These are phyloP conservation scores for Alternaria brassicicola DNA, from an alignment of 2,329 filamentous ascomycete genomes.

Conservation along the genomic window DNA sequence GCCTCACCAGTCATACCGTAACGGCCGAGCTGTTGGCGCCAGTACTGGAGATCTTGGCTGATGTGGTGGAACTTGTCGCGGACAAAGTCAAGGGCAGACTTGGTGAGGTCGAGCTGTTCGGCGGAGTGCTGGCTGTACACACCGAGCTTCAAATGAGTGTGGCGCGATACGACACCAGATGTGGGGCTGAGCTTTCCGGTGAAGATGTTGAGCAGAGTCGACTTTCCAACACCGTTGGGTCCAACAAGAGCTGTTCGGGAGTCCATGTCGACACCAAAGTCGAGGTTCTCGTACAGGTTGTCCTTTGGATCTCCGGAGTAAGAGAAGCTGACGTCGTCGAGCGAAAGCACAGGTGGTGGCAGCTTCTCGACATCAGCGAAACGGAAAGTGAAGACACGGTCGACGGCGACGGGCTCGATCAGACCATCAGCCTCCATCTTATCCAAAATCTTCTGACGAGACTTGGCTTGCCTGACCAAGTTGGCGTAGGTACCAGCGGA, in stretches of 20 bases:
- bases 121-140: conserved; percentile 98
- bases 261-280: conserved; percentile 99
- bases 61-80: conserved; percentile 90
- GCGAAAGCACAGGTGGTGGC: conserved; percentile 93
- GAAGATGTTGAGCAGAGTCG: conserved; percentile 93
- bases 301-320: conserved; percentile 90
- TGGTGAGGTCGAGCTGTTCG: conserved; percentile 97
- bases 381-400: conserved; percentile 94
- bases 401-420: conserved; percentile 85
- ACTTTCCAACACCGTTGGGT: conserved; percentile 99
- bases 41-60: conserved; percentile 98
- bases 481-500: conserved; percentile 99
- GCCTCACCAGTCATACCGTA: conserved; percentile 93
- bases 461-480: conserved; percentile 98
- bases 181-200: conserved; percentile 92
- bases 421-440: conserved; percentile 99
- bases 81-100: conserved; percentile 96
- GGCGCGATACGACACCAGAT: conserved; percentile 78
- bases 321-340: conserved; percentile 97
- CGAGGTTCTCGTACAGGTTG: conserved; percentile 93
- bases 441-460: conserved; percentile 98
- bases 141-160: conserved; percentile 98
- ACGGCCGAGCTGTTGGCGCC: conserved; percentile 93
- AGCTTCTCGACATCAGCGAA: conserved; percentile 99
- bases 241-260: conserved; percentile 95